A percentile compares a stretch with the other conserved stretches of the same genome.
These are phyloP conservation scores for Mucuna pruriens DNA, from an alignment of 306 rosid genomes.

Conservation along the genomic window DNA sequence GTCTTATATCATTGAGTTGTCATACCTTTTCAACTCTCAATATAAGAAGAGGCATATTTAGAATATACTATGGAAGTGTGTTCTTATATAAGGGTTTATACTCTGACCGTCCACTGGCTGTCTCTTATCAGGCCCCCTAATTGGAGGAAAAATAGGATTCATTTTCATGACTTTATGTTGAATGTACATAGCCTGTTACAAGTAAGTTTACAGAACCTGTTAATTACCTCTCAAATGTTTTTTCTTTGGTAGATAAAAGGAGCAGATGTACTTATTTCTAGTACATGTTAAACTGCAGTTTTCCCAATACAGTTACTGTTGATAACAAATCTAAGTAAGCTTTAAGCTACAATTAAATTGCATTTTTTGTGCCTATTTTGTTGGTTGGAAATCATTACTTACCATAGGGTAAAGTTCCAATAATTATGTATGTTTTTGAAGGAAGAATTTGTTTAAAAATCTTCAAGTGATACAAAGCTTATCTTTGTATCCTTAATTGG, in stretches of 20 bases:
- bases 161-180: slow-evolving; percentile 98
- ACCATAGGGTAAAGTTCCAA: background rate
- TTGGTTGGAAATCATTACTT: background rate
- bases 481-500: too few relatives aligned
- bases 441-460: slow-evolving; percentile 16
- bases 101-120: background rate
- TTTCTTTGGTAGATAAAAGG: slow-evolving; percentile 7
- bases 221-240: slow-evolving; percentile 13
- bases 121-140: slow-evolving; percentile 65
- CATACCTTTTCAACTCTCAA: slow-evolving; percentile 19
- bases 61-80: slow-evolving; percentile 27
- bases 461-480: background rate
- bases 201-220: slow-evolving; percentile 57
- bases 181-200: slow-evolving; percentile 88
- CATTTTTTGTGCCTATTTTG: slow-evolving; percentile 10
- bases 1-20: background rate
- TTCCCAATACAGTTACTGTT: slow-evolving; percentile 8
- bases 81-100: slow-evolving; percentile 32
- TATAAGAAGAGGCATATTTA: slow-evolving; percentile 24
- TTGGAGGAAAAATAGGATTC: slow-evolving; percentile 96
- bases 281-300: background rate
- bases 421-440: slow-evolving; percentile 11
- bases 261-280: background rate
- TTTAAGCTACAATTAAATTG: slow-evolving; percentile 13
- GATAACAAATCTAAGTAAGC: background rate